Base-by-base conservation (phyloP, 345 rosid genomes). In the Turritis glabra region DNA sequence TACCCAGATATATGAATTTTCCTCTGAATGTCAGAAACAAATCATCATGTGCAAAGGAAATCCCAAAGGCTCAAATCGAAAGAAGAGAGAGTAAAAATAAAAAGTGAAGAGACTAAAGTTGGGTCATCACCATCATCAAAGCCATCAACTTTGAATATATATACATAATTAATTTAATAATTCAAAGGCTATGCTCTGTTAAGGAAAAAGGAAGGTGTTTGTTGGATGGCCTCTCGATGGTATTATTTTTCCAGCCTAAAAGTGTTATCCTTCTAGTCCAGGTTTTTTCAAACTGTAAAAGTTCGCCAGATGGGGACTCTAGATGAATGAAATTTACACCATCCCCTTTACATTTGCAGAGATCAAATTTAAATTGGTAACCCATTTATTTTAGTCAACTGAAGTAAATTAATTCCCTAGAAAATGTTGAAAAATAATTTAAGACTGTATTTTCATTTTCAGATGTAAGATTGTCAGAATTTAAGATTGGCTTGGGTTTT, bases 241-340 rank as follows among this genome's bases (percentile, higher is more conserved):
- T 64, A 33, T 76, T 78, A 65, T 76, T 72, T 76, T 72, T 79
- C 79, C 96, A 90, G 86, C 87, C 86, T 79, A 84, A 88, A 90
- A 88, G 96, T 71, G 61, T 65, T 78, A 64, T 64, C 58, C 47
- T 68, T 17, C 6, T 15, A 25, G 41, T 44, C 58, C 51, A 55
- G 37, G 7, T 48, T 74, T 57, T 40, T 48, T 48, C 17, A 68
- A 38, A 74, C 60, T 55, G 72, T 74, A 35, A 65, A 74, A 55
- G 1, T 53, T 41, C 9, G 54, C 48, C 40, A 65, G 30, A 21
- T 29, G 14, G 37, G 54, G 10, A n/a, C n/a, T n/a, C 37, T 26
- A 26, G 2, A 26, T 47, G 26, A 22, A 29, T 32, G 5, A 48
- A 18, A 7, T 65, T 44, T 64, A 64, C 40, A 27, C 38, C 40